Evolutionary conservation across 2,329 filamentous ascomycete species (phyloP).

Genomic region (Coniochaeta ligniaria): DNA sequence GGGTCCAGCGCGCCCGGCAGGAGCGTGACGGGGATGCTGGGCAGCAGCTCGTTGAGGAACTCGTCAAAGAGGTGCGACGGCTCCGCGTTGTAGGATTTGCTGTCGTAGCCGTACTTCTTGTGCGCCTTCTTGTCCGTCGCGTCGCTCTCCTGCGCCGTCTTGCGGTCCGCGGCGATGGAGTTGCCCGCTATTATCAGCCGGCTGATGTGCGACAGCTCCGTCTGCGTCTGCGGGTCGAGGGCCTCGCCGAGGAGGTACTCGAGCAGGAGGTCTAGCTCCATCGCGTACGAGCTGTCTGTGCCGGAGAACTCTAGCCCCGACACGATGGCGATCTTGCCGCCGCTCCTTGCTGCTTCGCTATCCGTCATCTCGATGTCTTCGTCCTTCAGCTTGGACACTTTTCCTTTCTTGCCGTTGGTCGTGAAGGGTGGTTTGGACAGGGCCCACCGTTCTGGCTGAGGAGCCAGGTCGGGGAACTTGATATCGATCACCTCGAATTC

Average conservation of each 20-base stretch:
- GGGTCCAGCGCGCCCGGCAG: conserved; percentile 81
- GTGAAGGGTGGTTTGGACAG: conserved; percentile 41
- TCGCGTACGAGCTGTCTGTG: conserved; percentile 60
- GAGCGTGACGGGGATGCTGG: conserved; percentile 80
- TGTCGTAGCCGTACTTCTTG: conserved; percentile 94
- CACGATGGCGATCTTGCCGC: conserved; percentile 69
- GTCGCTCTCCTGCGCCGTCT: conserved; percentile 26
- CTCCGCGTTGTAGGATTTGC: conserved; percentile 75
- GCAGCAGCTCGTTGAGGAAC: conserved; percentile 74
- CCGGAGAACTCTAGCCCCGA: conserved; percentile 83
- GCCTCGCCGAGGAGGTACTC: conserved; percentile 87
- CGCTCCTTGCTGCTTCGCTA: conserved; percentile 19
- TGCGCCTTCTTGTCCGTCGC: conserved; percentile 36
- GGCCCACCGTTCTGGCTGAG: conserved; percentile 76
- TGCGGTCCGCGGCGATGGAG: conserved; percentile 52
- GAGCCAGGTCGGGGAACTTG: conserved; percentile 77
- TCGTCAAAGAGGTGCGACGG: conserved; percentile 79
- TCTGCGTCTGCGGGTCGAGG: conserved; percentile 52
- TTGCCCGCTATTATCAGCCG: conserved; percentile 89
- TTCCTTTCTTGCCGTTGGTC: conserved; percentile 24
- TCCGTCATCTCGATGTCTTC: conserved; percentile 54
- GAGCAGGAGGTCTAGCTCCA: conserved; percentile 69
- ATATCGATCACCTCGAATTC: conserved; percentile 90
- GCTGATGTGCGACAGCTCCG: conserved; percentile 60
- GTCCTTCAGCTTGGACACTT: conserved; percentile 33